phyloP scores from a whole-genome alignment of 768 basidiomycete species.

The Phanerodontia chrysosporium region DNA sequence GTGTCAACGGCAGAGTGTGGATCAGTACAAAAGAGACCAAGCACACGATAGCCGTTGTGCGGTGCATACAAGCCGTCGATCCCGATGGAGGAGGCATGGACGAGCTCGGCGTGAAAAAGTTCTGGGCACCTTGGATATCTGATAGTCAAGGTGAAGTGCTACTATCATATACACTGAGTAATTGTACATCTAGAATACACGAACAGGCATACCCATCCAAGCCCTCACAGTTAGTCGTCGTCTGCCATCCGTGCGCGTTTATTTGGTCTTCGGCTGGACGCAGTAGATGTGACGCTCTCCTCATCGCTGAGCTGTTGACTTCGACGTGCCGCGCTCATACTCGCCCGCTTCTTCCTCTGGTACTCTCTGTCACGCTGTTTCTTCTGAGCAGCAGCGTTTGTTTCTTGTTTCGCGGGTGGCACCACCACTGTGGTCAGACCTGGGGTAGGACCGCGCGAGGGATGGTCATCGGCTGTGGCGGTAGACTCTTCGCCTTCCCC shows the following conservation, averaged over 20 bases:
- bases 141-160: conserved; percentile 4
- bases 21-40: conserved; percentile 68
- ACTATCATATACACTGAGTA: conserved; percentile 4
- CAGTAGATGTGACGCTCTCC: conserved; percentile 45
- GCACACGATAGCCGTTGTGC: conserved; percentile 69
- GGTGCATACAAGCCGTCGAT: conserved; percentile 82
- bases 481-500: conserved; percentile 64
- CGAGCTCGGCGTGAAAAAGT: conserved; percentile 44
- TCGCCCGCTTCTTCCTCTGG: conserved; percentile 71
- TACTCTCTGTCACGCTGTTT: conserved; percentile 78
- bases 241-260: conserved; percentile 67
- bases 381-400: conserved; percentile 70
- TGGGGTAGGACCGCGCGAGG: conserved; percentile 60
- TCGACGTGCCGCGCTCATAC: conserved; percentile 47
- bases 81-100: conserved; percentile 66
- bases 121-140: conserved; percentile 47
- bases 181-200: conserved; percentile 3
- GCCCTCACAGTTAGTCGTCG: conserved; percentile 46
- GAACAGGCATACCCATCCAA: background rate
- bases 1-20: conserved; percentile 93
- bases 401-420: conserved; percentile 65
- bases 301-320: conserved; percentile 52
- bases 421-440: conserved; percentile 75
- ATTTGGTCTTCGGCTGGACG: conserved; percentile 43
- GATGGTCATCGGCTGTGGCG: conserved; percentile 58